Evolutionary conservation across 2,329 filamentous ascomycete genomes (phyloP).

Genomic region (Exophiala sp.): DNA sequence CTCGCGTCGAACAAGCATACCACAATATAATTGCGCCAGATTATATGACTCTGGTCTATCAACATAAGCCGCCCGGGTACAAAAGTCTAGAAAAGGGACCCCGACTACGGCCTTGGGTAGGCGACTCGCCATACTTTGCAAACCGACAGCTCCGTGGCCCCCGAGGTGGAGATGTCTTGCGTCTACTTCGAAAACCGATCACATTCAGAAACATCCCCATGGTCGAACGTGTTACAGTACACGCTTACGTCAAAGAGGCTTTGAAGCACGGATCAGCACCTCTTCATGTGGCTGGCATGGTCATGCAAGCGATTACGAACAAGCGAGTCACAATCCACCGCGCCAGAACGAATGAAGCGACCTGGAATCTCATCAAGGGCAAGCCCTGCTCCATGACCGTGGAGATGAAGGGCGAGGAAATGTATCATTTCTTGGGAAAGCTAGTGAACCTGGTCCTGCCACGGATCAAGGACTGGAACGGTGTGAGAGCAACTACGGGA

Average conservation of each 20-base stretch:
- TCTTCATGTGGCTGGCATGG: conserved; percentile 78
- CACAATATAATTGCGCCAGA: conserved; percentile 81
- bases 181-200: conserved; percentile 53
- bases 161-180: conserved; percentile 64
- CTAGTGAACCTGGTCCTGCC: conserved; percentile 86
- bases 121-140: conserved; percentile 88
- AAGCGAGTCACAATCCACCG: conserved; percentile 67
- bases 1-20: conserved; percentile 86
- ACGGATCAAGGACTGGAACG: conserved; percentile 93
- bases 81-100: conserved; percentile 55
- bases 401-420: conserved; percentile 72
- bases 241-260: conserved; percentile 66
- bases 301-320: conserved; percentile 81
- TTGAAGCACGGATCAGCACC: conserved; percentile 68
- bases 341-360: conserved; percentile 65
- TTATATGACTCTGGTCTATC: conserved; percentile 83
- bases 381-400: conserved; percentile 69
- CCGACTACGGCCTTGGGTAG: conserved; percentile 80
- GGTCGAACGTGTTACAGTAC: conserved; percentile 75
- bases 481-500: conserved; percentile 71
- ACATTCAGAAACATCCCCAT: conserved; percentile 82
- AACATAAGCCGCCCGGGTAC: conserved; percentile 78
- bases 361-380: conserved; percentile 71
- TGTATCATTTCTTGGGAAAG: conserved; percentile 89
- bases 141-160: conserved; percentile 83